phyloP scores from a whole-genome alignment of 2,329 filamentous ascomycete species.

The Aulographum hederae region DNA sequence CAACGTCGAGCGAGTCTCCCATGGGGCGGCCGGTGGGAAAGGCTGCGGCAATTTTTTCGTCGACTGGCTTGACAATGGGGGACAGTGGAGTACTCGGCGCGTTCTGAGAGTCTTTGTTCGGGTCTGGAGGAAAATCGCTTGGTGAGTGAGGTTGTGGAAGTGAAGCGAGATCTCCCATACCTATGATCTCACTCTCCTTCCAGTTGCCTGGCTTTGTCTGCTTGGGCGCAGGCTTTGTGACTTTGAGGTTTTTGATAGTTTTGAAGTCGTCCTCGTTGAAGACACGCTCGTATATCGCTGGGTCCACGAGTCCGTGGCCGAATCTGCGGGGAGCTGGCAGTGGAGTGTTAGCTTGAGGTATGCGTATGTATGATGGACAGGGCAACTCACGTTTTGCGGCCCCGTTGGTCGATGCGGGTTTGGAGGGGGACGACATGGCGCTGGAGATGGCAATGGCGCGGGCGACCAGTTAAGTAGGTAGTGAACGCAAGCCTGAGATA shows the following conservation, averaged over 20 bases:
- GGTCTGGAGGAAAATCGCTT: too few relatives aligned
- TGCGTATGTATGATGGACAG: too few relatives aligned
- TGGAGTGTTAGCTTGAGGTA: neutral
- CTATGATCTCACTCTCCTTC: conserved; percentile 46
- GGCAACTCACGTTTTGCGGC: too few relatives aligned
- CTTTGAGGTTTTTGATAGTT: conserved; percentile 15
- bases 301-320: conserved; percentile 8
- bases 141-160: neutral
- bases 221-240: conserved; percentile 46
- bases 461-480: too few relatives aligned
- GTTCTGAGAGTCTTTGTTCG: conserved; percentile 2
- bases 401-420: neutral
- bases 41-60: conserved; percentile 57
- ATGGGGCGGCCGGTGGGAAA: conserved; percentile 70
- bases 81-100: conserved; percentile 7
- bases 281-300: conserved; percentile 13
- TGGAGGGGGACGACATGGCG: too few relatives aligned
- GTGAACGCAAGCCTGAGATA: too few relatives aligned
- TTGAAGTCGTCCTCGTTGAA: conserved; percentile 23
- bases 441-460: too few relatives aligned
- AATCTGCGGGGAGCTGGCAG: neutral
- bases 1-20: conserved; percentile 60
- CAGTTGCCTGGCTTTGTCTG: conserved; percentile 51
- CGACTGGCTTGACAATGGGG: conserved; percentile 39
- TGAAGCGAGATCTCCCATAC: conserved; percentile 18